phyloP scores from a whole-genome alignment of 208 protist species.

The Willaertia magna region DNA sequence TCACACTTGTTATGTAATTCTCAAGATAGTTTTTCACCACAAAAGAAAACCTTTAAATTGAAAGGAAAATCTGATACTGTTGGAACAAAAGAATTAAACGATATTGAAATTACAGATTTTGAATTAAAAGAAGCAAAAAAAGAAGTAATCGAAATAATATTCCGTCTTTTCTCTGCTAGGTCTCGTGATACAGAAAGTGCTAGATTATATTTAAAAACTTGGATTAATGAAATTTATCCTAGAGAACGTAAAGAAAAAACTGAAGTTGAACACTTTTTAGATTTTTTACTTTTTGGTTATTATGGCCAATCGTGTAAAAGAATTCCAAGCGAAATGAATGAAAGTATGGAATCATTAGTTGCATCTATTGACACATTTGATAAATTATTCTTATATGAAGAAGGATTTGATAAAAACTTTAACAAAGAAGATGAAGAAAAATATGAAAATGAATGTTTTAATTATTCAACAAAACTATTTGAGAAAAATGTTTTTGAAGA shows the following conservation, averaged over 20 bases:
- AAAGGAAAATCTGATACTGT: too few species aligned
- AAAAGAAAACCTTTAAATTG: too few species aligned
- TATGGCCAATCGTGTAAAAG: not conserved
- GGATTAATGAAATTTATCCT: not conserved
- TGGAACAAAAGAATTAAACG: too few species aligned
- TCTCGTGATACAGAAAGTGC: not conserved
- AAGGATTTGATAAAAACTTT: too few species aligned
- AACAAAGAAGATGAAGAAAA: too few species aligned
- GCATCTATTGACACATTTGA: not conserved
- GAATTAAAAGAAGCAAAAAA: not conserved
- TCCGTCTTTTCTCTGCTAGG: not conserved
- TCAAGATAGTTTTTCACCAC: too few species aligned
- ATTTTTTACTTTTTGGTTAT: not conserved
- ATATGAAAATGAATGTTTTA: too few species aligned
- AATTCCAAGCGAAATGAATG: not conserved
- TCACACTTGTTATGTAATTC: too few species aligned
- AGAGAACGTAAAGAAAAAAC: not conserved
- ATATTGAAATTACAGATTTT: not conserved
- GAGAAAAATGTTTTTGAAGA: too few species aligned
- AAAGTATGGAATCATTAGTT: not conserved
- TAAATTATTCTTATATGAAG: not conserved
- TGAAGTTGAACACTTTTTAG: not conserved
- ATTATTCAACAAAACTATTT: too few species aligned
- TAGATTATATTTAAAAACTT: not conserved
- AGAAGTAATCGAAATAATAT: not conserved